These are phyloP conservation scores for Fusarium veterinarium DNA, from an alignment of 2,329 filamentous ascomycete species.

Conservation along the genomic window DNA sequence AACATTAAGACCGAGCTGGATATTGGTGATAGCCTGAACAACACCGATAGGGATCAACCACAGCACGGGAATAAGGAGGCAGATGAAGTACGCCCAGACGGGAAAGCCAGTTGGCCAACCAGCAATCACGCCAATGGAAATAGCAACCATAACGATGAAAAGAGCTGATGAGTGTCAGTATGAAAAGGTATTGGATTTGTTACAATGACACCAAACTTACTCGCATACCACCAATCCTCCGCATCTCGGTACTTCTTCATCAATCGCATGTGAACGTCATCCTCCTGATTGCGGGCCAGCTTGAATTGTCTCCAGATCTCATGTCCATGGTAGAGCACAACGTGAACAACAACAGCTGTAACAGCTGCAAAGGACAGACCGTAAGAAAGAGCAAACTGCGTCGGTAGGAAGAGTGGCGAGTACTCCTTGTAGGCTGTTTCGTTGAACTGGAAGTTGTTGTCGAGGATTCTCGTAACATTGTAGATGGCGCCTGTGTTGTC, in stretches of 20 bases:
- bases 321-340: slow-evolving; percentile 65
- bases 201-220: slow-evolving; percentile 53
- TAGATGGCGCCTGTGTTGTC: slow-evolving; percentile 72
- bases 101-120: slow-evolving; percentile 68
- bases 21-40: slow-evolving; percentile 70
- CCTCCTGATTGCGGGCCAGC: slow-evolving; percentile 66
- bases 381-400: slow-evolving; percentile 70
- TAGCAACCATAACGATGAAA: slow-evolving; percentile 63
- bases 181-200: slow-evolving; percentile 36
- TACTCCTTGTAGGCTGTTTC: slow-evolving; percentile 70
- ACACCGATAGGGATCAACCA: slow-evolving; percentile 72
- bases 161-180: slow-evolving; percentile 50
- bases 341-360: slow-evolving; percentile 68
- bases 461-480: slow-evolving; percentile 70
- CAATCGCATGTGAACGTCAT: slow-evolving; percentile 69
- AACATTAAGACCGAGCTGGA: slow-evolving; percentile 75
- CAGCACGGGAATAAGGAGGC: slow-evolving; percentile 66
- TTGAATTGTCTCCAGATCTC: slow-evolving; percentile 67
- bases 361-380: slow-evolving; percentile 76
- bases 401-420: slow-evolving; percentile 73
- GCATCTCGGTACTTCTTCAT: slow-evolving; percentile 72
- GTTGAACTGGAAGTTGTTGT: slow-evolving; percentile 66
- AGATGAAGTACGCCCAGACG: slow-evolving; percentile 68
- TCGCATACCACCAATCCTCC: slow-evolving; percentile 69
- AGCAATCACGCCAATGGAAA: slow-evolving; percentile 65